Evolutionary conservation across 805 yeast genomes (phyloP).

Genomic region (Candida yuanshanica): DNA sequence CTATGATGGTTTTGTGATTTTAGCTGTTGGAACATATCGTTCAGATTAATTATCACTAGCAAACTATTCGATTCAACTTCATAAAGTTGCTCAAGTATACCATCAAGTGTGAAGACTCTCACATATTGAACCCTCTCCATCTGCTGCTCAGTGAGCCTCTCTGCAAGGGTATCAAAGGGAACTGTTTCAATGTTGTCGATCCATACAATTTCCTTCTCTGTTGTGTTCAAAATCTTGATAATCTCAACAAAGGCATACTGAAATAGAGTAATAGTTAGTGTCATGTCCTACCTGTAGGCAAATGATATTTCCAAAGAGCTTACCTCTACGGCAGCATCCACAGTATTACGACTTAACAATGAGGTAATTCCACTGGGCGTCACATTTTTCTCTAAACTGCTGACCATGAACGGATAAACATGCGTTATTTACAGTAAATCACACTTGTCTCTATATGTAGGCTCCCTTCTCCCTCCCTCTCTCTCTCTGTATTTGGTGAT

Average conservation of each 20-base stretch:
- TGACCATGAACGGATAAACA: constrained; percentile 3
- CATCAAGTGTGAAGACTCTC: not conserved
- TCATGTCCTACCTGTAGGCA: too few relatives aligned
- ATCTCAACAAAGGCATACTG: constrained; percentile 3
- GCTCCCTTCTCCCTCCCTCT: too few relatives aligned
- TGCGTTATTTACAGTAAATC: too few relatives aligned
- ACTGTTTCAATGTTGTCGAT: constrained; percentile 2
- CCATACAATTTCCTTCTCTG: not conserved
- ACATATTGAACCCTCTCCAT: not conserved
- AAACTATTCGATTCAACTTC: not conserved
- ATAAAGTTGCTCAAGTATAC: not conserved
- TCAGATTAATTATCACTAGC: not conserved
- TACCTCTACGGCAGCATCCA: too few relatives aligned
- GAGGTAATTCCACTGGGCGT: too few relatives aligned
- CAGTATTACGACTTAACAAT: too few relatives aligned
- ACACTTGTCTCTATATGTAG: too few relatives aligned
- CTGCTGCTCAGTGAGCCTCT: not conserved
- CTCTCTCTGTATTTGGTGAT: too few relatives aligned
- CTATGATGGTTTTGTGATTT: not conserved
- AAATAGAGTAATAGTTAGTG: not conserved
- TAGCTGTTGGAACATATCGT: constrained; percentile 1
- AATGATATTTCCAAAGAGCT: too few relatives aligned
- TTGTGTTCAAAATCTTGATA: not conserved
- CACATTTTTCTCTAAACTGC: too few relatives aligned
- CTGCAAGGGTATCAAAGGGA: not conserved